phyloP scores from a whole-genome alignment of 2,329 filamentous ascomycete genomes.

The Aspergillus puulaauensis region DNA sequence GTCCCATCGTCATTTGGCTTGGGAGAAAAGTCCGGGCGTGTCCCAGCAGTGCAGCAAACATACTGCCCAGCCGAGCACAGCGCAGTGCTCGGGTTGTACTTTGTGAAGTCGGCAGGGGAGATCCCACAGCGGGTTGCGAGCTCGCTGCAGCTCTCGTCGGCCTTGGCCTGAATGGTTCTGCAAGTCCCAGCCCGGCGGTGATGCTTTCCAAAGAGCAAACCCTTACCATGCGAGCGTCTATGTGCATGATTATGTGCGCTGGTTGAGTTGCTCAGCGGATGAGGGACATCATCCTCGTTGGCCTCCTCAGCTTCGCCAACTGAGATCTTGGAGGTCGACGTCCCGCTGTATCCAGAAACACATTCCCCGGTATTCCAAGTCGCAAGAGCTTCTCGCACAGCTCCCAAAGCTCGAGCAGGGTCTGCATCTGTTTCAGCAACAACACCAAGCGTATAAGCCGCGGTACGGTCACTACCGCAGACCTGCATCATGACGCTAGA shows the following conservation, averaged over 20 bases:
- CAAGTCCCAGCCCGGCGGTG: not conserved
- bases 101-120: slow-evolving; percentile 10
- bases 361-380: not conserved
- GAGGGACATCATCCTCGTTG: too few relatives aligned
- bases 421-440: not conserved
- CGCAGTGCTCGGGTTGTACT: slow-evolving; percentile 13
- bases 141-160: slow-evolving; percentile 8
- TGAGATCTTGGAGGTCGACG: not conserved
- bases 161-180: not conserved
- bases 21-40: slow-evolving; percentile 27
- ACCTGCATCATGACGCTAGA: not conserved
- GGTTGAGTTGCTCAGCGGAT: too few relatives aligned
- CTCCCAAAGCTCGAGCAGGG: not conserved
- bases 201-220: too few relatives aligned
- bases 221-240: too few relatives aligned
- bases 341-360: not conserved
- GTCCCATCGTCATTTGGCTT: slow-evolving; percentile 37
- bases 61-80: slow-evolving; percentile 24
- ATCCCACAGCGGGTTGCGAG: slow-evolving; percentile 13
- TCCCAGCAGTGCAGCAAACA: slow-evolving; percentile 21
- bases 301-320: not conserved
- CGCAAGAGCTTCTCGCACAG: not conserved
- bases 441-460: not conserved
- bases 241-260: too few relatives aligned
- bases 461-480: not conserved